Evolutionary conservation across 1,284 basidiomycete genomes (phyloP), one percentile per base, ranked within the genome.

Genomic region (Wallemia ichthyophaga): DNA sequence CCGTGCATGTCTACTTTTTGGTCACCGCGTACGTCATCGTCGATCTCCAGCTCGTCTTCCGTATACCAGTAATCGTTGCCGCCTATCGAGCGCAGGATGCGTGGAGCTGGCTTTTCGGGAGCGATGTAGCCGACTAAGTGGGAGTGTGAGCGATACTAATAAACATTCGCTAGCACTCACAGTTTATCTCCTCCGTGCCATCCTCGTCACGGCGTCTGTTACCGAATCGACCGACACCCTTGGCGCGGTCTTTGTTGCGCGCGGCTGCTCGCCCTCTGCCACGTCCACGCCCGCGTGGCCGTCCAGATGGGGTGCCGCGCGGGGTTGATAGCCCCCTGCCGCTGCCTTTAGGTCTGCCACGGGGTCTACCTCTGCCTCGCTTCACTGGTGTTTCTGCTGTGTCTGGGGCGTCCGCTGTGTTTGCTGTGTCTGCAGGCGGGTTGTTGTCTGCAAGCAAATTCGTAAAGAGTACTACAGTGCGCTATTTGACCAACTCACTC

Each of bases 1-100:
- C 92, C 92, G 62, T 81, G 76, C 59, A 72, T 71, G 67, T 96
- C 89, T 31, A 98, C 82, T 73, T 98, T 98, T 61, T 80, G 77
- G 67, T 96, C 83, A 17, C 92, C 92, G 62, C 82, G 86, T 48
- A 78, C 75, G 66, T 96, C 84, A 56, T 85, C 78, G 1, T 81
- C 80, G 2, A 88, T 82, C 57, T 83, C 72, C 63, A 91, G 80
- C 70, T 92, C 89, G 68, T 96, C 89, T 48, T 82, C 81, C 53
- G 86, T 83, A 58, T 94, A 81, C 54, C 79, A 72, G 67, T 83
- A 85, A 17, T 79, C 75, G 63, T 79, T 74, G 13, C 83, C 85
- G 59, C 83, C 80, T 65, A 92, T 77, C 64, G 75, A 78, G 59
- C 78, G 73, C 69, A 81, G 82, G 0, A 78, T 78, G 64, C 79